Conservation (phyloP, 2,329 filamentous ascomycete genomes). For the Beauveria caledonica region DNA sequence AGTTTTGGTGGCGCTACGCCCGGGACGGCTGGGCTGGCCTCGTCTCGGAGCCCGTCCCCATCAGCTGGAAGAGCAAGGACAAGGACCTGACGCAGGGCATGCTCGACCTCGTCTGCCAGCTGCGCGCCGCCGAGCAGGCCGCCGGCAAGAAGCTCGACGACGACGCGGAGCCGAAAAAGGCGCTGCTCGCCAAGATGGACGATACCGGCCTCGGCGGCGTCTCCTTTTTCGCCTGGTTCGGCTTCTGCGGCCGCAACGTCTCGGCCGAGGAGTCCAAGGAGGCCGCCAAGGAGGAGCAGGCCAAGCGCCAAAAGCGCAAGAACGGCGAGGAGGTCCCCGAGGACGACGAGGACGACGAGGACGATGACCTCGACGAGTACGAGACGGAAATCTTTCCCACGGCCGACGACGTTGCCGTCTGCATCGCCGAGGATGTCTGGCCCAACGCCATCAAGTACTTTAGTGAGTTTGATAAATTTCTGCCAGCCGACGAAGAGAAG, state of each 20-base stretch:
- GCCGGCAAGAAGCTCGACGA: conserved; percentile 28
- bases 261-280: conserved; percentile 62
- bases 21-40: conserved; percentile 64
- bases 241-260: conserved; percentile 63
- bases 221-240: conserved; percentile 89
- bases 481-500: neutral
- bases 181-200: conserved; percentile 47
- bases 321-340: conserved; percentile 43
- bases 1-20: conserved; percentile 74
- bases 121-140: conserved; percentile 55
- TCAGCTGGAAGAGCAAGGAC: conserved; percentile 71
- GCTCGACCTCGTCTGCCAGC: conserved; percentile 61
- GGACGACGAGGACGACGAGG: conserved; percentile 47
- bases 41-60: conserved; percentile 80
- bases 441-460: conserved; percentile 85
- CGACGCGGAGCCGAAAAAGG: conserved; percentile 40
- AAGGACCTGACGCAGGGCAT: conserved; percentile 80
- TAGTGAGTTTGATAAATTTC: conserved; percentile 49
- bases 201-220: conserved; percentile 54
- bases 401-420: conserved; percentile 73
- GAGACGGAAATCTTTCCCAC: conserved; percentile 80
- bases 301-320: conserved; percentile 42
- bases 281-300: conserved; percentile 51
- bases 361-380: conserved; percentile 53
- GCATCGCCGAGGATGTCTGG: conserved; percentile 81